Percentiles rank a stretch among this genome's conserved stretches.
These are phyloP conservation scores for Phytophthora sansomeana DNA, from an alignment of 352 stramenopile species.

Conservation along the genomic window DNA sequence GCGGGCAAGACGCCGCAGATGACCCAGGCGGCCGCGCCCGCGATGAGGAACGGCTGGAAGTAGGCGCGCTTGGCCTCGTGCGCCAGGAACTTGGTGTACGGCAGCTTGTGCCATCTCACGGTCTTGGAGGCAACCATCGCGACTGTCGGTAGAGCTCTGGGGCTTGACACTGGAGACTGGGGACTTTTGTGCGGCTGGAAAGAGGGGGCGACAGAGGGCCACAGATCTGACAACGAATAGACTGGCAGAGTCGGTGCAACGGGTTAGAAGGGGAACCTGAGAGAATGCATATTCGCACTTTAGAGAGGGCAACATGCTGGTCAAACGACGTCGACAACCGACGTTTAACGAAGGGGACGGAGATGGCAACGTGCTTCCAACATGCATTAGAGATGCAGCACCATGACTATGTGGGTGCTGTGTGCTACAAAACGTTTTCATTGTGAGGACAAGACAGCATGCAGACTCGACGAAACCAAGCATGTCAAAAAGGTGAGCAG, in stretches of 20 bases:
- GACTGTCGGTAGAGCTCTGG: conserved; percentile 8
- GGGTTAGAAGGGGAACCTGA: background rate
- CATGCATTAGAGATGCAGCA: no score
- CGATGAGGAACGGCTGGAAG: conserved; percentile 88
- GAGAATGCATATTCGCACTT: conserved; percentile 20
- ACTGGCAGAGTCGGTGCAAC: conserved; percentile 2
- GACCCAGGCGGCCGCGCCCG: conserved; percentile 76
- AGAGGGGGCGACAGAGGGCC: conserved; percentile 3
- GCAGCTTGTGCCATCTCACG: conserved; percentile 86
- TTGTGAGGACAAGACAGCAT: no score
- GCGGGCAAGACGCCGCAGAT: conserved; percentile 86
- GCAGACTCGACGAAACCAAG: no score
- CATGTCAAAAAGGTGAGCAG: no score
- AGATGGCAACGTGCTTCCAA: no score
- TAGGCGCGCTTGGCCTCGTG: conserved; percentile 81
- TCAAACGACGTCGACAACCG: background rate
- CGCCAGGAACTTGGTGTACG: conserved; percentile 78
- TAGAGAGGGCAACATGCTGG: background rate
- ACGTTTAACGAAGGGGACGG: no score
- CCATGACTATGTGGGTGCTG: no score
- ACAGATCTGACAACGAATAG: conserved; percentile 19
- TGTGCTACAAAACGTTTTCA: no score
- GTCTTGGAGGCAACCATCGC: conserved; percentile 71
- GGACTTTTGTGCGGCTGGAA: conserved; percentile 3
- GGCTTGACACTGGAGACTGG: conserved; percentile 9